Evolutionary conservation across 73 alveolate genomes (phyloP), one percentile per base, ranked within the genome.

Genomic region (Strombidium stylifer): DNA sequence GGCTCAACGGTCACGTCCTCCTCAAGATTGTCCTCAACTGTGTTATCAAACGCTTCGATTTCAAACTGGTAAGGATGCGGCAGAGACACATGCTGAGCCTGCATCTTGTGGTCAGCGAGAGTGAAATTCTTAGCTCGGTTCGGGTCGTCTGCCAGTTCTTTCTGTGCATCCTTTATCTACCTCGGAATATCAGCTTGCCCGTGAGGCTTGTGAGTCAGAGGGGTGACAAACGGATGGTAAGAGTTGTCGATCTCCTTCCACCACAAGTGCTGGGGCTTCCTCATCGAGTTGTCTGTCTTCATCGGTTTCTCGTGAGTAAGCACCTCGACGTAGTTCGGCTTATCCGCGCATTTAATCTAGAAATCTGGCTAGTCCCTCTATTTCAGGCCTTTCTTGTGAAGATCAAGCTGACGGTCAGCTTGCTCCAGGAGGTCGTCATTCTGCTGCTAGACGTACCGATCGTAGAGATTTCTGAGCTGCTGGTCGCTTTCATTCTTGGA

Each of bases 191-290:
- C 89, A 31, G 56, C 46, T 16, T 42, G 42, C 15, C 81, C 84
- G 70, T 81, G 65, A 14, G 81, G 87, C 69, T 90, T 85, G 24
- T 65, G 73, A 0, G 51, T 21, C 19, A 90, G 52, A 32, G 57
- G 53, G 2, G 97, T 94, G 14, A 90, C 73, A 52, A 90, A 90
- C n/a, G 92, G 92, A 39, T 67, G 53, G 74, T 85, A 90, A 47
- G 91, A 70, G 69, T 90, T 90, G 67, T 90, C 97, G 16, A 90
- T 72, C 42, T 42, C 24, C 3, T 78, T 59, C 59, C 72, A 82
- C 71, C 72, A 80, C 21, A 45, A 69, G 19, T 71, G 67, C 69
- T 88, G 71, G 16, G 87, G 94, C 54, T 77, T 60, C 34, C 59
- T 34, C 51, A 74, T 34, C 18, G 83, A 47, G 27, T 76, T 60